phyloP scores from a whole-genome alignment of 176 grass and related monocot genomes.

The Raddia guianensis region DNA sequence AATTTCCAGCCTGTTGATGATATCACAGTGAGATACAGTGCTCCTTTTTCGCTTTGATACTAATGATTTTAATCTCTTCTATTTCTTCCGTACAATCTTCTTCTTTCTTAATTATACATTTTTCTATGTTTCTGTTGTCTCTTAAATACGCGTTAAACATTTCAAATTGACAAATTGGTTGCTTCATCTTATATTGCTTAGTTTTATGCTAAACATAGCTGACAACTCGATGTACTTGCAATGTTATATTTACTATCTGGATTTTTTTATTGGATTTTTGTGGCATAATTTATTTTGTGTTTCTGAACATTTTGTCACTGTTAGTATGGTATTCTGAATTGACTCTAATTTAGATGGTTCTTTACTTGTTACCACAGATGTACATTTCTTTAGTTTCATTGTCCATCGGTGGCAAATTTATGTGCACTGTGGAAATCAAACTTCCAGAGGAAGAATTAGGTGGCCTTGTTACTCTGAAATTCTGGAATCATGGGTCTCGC shows the following conservation, averaged over 20 bases:
- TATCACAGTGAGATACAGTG: constrained; percentile 58
- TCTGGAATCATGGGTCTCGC: constrained; percentile 67
- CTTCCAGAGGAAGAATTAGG: constrained; percentile 91
- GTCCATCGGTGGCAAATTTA: constrained; percentile 72
- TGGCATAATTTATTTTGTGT: neutral
- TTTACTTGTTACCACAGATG: constrained; percentile 53
- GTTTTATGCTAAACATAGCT: neutral
- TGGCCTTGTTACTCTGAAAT: constrained; percentile 86
- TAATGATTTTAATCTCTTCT: neutral
- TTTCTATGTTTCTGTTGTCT: constrained; percentile 4
- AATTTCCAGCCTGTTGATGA: constrained; percentile 94
- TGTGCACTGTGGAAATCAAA: constrained; percentile 92
- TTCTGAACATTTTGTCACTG: neutral
- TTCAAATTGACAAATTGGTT: neutral
- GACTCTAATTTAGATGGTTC: neutral
- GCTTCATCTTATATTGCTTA: neutral
- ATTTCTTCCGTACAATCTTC: neutral
- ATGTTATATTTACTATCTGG: neutral
- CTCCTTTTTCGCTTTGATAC: neutral
- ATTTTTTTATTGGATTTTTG: no score
- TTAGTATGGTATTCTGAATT: constrained; percentile 32
- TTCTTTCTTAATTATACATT: neutral
- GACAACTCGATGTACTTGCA: neutral
- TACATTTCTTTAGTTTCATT: constrained; percentile 73
- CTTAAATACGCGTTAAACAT: neutral